Evolutionary conservation across 345 rosid genomes (phyloP).

Genomic region (Erodium maritimum): DNA sequence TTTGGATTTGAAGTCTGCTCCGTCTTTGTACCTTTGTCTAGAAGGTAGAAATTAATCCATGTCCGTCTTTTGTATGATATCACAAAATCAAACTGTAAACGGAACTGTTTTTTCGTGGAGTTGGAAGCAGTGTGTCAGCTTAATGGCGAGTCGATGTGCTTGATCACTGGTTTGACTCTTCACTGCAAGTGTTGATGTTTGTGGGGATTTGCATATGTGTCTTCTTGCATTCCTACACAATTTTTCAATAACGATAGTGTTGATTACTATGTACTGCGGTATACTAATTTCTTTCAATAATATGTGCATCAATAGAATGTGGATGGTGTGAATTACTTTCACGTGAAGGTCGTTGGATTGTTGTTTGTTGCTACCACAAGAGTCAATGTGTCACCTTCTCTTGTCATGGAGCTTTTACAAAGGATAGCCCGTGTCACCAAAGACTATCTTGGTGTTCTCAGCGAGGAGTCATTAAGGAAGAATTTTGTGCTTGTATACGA

Average conservation of each 20-base stretch:
- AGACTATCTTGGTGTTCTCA: constrained; percentile 91
- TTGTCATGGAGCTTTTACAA: constrained; percentile 92
- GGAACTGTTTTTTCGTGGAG: neutral
- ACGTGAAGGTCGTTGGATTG: constrained; percentile 87
- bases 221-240: neutral
- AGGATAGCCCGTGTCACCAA: constrained; percentile 94
- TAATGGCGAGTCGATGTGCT: neutral
- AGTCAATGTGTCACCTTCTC: constrained; percentile 82
- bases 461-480: constrained; percentile 86
- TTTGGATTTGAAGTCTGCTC: neutral
- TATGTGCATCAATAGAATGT: constrained; percentile 37
- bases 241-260: neutral
- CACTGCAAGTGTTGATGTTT: neutral
- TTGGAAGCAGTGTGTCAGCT: neutral
- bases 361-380: constrained; percentile 93
- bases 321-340: constrained; percentile 96
- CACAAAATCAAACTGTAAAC: no score
- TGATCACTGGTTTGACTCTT: neutral
- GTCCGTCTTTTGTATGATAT: no score
- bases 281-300: neutral
- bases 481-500: constrained; percentile 94
- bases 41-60: no score
- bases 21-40: neutral
- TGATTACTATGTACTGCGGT: neutral
- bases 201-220: neutral